Percentiles rank a stretch among this genome's conserved stretches.
Evolutionary conservation across 345 rosid species (phyloP).

Genomic region (Conringia planisiliqua): DNA sequence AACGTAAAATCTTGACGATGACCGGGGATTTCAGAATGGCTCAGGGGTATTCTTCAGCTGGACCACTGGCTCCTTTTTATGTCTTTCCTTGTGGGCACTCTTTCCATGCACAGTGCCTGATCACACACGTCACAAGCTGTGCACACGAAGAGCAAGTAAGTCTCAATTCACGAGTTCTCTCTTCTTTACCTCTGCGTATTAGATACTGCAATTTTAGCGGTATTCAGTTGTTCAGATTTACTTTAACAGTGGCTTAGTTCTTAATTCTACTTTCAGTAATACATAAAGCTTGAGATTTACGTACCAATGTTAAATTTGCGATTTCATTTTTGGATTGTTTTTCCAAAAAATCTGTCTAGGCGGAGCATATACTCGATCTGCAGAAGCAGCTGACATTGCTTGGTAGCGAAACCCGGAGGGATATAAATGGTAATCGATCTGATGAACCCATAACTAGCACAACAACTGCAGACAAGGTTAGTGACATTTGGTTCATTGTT

Average conservation of each 20-base stretch:
- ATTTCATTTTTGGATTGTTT: slow-evolving; percentile 5
- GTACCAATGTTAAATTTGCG: not conserved
- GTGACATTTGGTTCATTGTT: not conserved
- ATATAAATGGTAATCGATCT: slow-evolving; percentile 52
- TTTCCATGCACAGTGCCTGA: slow-evolving; percentile 83
- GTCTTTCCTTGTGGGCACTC: slow-evolving; percentile 96
- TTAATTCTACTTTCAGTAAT: not conserved
- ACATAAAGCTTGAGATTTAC: not conserved
- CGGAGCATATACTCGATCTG: slow-evolving; percentile 72
- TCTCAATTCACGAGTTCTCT: not conserved
- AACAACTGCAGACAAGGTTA: slow-evolving; percentile 82
- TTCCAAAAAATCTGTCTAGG: slow-evolving; percentile 42
- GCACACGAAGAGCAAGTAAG: slow-evolving; percentile 33
- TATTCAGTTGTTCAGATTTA: not conserved
- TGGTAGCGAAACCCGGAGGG: slow-evolving; percentile 67
- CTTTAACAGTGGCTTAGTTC: not conserved
- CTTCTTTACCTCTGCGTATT: not conserved
- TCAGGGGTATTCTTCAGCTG: slow-evolving; percentile 70
- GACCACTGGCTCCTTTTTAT: slow-evolving; percentile 90
- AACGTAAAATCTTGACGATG: slow-evolving; percentile 67
- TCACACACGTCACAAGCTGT: slow-evolving; percentile 47
- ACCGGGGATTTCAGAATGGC: slow-evolving; percentile 67
- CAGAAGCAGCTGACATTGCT: slow-evolving; percentile 89
- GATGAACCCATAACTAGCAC: slow-evolving; percentile 62
- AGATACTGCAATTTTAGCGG: not conserved